Evolutionary conservation across 75 land plant species (phyloP), one percentile per base, ranked within the genome.

Genomic region (Pseudotsuga menziesii): DNA sequence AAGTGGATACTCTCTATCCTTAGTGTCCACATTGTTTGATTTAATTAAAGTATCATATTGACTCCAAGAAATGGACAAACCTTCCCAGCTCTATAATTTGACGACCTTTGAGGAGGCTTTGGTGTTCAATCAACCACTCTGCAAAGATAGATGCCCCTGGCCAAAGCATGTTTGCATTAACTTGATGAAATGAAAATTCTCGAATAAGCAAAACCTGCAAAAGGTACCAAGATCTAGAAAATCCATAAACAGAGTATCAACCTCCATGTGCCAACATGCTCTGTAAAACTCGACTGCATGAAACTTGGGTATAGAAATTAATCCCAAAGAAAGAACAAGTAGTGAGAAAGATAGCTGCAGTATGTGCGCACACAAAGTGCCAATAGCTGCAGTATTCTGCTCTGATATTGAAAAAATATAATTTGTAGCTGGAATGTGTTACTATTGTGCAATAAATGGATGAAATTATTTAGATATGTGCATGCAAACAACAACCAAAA

Each of bases 141-240:
- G 92, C 84, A 84, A 97, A 94, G 56, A 89, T 61, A 82, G 88
- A 83, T 19, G 95, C 87, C 15, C 99, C 99, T 23, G 99, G 99
- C 99, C 99, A 97, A 41, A 97, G 89, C 56, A 97, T 75, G 81
- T 97, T 97, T 25, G 99, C 99, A 91, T 97, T 97, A 36, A 92
- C 81, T 66, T 89, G 85, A 82, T 97, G 99, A 76, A 97, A 97
- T 27, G 90, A 83, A 76, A 97, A 94, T 78, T 97, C 99, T 44
- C 98, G 88, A 61, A 97, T 80, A 39, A 79, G 58, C 77, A 97
- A 83, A 16, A 87, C 88, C 99, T 97, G 86, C 76, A 82, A 9
- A 54, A 35, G 58, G 19, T 56, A 69, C 44, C 19, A 35, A 69
- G 25, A 36, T 69, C 72, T 19, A 75, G 55, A 80, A 57, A 9